Percentiles rank a stretch among this genome's conserved stretches.
These are phyloP conservation scores for Diaporthe longicolla DNA, from an alignment of 2,329 filamentous ascomycete genomes.

Conservation along the genomic window DNA sequence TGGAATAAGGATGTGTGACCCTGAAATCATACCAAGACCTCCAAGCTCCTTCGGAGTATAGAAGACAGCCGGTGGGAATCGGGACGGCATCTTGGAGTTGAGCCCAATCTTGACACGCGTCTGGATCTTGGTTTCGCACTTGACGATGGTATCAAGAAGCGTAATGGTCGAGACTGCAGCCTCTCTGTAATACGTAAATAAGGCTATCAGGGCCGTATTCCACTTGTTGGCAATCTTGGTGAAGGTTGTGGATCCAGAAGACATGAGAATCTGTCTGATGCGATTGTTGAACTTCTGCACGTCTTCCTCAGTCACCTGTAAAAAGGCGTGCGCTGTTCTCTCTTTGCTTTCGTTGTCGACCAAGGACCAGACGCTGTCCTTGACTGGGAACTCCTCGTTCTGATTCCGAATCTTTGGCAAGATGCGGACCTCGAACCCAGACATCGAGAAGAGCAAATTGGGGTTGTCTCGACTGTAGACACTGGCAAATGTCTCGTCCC, in stretches of 20 bases:
- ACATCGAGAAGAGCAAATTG: constrained; percentile 97
- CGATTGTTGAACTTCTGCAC: constrained; percentile 99
- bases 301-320: constrained; percentile 98
- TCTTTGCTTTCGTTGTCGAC: constrained; percentile 98
- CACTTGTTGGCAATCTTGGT: constrained; percentile 99
- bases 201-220: constrained; percentile 96
- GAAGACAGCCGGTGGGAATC: constrained; percentile 98
- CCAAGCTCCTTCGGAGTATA: constrained; percentile 98
- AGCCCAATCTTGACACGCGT: constrained; percentile 98
- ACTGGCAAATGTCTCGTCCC: constrained; percentile 98
- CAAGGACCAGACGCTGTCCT: constrained; percentile 98
- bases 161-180: constrained; percentile 96
- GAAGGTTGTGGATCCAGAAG: constrained; percentile 98
- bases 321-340: constrained; percentile 95
- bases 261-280: constrained; percentile 98
- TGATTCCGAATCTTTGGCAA: constrained; percentile 94
- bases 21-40: constrained; percentile 98
- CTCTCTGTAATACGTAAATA: constrained; percentile 99
- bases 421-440: constrained; percentile 96
- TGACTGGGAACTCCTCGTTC: constrained; percentile 96
- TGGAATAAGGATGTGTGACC: constrained; percentile 96
- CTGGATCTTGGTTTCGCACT: constrained; percentile 99
- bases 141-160: constrained; percentile 96
- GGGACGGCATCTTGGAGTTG: constrained; percentile 99
- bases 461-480: constrained; percentile 99